These are phyloP conservation scores for Boletus bicolor DNA, from an alignment of 768 basidiomycete species.

Conservation along the genomic window DNA sequence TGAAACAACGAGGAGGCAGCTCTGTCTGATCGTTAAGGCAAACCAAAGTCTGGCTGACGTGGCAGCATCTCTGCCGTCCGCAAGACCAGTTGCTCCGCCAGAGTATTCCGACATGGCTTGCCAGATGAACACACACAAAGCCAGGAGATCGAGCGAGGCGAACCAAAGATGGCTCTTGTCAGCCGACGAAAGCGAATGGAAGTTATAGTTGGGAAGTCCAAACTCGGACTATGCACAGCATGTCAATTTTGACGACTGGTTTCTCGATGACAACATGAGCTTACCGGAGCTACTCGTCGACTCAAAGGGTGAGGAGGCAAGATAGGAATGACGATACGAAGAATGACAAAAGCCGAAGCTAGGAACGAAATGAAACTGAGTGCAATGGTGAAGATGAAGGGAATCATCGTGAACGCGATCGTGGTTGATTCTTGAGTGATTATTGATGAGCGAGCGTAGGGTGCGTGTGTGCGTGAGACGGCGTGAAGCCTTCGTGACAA, in stretches of 20 bases:
- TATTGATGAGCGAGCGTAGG: conserved; percentile 20
- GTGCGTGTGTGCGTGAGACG: conserved; percentile 31
- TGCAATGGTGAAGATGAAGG: conserved; percentile 61
- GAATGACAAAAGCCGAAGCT: conserved; percentile 70
- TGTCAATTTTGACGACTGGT: background rate
- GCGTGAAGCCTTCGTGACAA: conserved; percentile 39
- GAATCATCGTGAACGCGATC: conserved; percentile 49
- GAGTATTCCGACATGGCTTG: conserved; percentile 53
- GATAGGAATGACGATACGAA: conserved; percentile 72
- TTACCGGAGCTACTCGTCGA: conserved; percentile 68
- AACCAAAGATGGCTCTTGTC: conserved; percentile 76
- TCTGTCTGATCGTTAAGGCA: conserved; percentile 61
- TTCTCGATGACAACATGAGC: conserved; percentile 21
- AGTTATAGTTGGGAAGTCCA: conserved; percentile 57
- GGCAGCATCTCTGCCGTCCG: conserved; percentile 45
- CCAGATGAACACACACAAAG: conserved; percentile 65
- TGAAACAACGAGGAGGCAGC: conserved; percentile 61
- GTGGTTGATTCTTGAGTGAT: conserved; percentile 14
- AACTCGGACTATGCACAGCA: conserved; percentile 59
- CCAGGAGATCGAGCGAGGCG: conserved; percentile 60
- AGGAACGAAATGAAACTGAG: conserved; percentile 71
- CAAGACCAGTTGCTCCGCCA: conserved; percentile 43
- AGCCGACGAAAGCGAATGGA: conserved; percentile 59
- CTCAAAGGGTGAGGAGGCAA: conserved; percentile 71
- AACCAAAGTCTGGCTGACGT: conserved; percentile 69